Percentiles rank a stretch among this genome's conserved stretches.
phyloP scores from a whole-genome alignment of 1,284 basidiomycete species.

The Ceratobasidium sp. region DNA sequence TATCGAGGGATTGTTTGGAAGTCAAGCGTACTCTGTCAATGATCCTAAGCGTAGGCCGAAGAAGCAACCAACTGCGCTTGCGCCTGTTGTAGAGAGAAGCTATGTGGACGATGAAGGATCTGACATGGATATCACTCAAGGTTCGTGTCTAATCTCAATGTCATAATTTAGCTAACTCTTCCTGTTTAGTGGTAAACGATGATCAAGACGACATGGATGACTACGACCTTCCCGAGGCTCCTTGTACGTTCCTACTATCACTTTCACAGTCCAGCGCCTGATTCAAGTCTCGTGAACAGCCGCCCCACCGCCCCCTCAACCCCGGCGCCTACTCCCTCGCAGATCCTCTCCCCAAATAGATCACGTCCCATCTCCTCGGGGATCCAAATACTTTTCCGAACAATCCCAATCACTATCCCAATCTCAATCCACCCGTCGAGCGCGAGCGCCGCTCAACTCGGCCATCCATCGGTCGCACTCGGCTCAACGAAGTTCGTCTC shows the following conservation, averaged over 20 bases:
- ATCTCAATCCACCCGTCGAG: constrained; percentile 36
- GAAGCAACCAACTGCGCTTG: constrained; percentile 9
- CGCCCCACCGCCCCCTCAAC: background rate
- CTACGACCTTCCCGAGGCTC: constrained; percentile 27
- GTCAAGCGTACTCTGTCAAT: constrained; percentile 33
- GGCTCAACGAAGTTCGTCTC: constrained; percentile 30
- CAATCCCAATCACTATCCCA: constrained; percentile 11
- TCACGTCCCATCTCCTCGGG: constrained; percentile 32
- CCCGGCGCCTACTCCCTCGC: constrained; percentile 10
- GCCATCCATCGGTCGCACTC: constrained; percentile 30
- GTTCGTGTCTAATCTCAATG: background rate
- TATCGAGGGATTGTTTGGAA: constrained; percentile 33
- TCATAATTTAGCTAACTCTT: background rate
- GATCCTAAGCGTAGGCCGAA: constrained; percentile 8
- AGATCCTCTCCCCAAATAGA: constrained; percentile 16
- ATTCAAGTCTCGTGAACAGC: background rate
- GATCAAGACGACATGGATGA: constrained; percentile 26
- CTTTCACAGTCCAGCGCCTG: background rate
- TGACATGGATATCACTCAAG: constrained; percentile 38
- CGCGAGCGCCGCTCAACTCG: constrained; percentile 33
- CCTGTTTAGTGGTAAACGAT: constrained; percentile 16
- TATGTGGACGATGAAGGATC: constrained; percentile 40
- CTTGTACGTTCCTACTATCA: background rate
- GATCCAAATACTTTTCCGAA: constrained; percentile 19
- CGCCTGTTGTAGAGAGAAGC: constrained; percentile 13